phyloP scores from a whole-genome alignment of 2,329 filamentous ascomycete species.

The Verticillium alfalfae region DNA sequence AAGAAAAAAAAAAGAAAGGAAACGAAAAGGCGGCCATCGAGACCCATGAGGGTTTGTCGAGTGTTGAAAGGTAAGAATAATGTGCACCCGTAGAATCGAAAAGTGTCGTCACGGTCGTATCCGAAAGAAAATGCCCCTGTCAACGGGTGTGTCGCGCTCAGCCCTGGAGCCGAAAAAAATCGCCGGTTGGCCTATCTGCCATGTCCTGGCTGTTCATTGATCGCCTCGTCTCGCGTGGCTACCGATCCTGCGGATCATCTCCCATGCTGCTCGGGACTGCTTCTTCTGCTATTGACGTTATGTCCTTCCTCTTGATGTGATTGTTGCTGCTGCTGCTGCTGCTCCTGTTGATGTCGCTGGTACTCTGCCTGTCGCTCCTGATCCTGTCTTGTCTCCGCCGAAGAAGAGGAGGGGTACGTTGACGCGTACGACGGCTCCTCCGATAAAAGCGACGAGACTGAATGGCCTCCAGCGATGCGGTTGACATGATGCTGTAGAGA shows the following conservation, averaged over 20 bases:
- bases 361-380: not conserved
- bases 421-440: constrained; percentile 21
- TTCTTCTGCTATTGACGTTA: not conserved
- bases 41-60: constrained; percentile 28
- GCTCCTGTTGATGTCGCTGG: not conserved
- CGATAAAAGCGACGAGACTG: constrained; percentile 38
- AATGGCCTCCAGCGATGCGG: constrained; percentile 20
- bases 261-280: not conserved
- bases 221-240: not conserved
- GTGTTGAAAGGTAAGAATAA: not conserved
- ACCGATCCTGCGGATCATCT: not conserved
- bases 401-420: not conserved
- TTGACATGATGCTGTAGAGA: constrained; percentile 16
- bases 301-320: not conserved
- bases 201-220: not conserved
- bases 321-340: not conserved
- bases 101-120: not conserved
- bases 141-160: not conserved
- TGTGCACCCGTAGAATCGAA: not conserved
- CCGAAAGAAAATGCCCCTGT: not conserved
- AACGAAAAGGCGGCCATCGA: constrained; percentile 23
- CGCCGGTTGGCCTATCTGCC: not conserved
- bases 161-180: not conserved
- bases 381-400: not conserved
- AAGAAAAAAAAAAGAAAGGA: no score